Percentiles rank a stretch among this genome's conserved stretches.
phyloP scores from a whole-genome alignment of 306 rosid genomes.

The Begonia fuchsioides region DNA sequence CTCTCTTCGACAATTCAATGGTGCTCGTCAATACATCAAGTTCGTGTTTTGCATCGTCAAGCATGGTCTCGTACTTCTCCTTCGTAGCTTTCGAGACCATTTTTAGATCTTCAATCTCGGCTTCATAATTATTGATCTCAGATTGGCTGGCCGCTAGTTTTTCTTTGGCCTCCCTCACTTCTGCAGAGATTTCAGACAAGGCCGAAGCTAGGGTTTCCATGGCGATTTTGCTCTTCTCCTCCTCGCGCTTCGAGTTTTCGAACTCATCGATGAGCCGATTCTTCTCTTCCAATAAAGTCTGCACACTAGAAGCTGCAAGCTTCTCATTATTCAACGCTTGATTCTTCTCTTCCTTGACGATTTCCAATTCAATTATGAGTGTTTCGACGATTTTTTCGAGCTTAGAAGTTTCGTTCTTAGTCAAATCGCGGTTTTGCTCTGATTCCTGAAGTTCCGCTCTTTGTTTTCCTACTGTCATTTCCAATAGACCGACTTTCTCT shows the following conservation, averaged over 20 bases:
- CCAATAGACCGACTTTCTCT: slow-evolving; percentile 66
- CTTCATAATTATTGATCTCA: slow-evolving; percentile 32
- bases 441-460: slow-evolving; percentile 64
- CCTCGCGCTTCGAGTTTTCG: slow-evolving; percentile 61
- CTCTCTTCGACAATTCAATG: slow-evolving; percentile 18
- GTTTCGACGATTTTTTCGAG: slow-evolving; percentile 35
- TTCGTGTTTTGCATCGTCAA: slow-evolving; percentile 56
- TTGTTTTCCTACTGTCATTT: slow-evolving; percentile 62
- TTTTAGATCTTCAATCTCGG: slow-evolving; percentile 58
- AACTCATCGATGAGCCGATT: slow-evolving; percentile 54
- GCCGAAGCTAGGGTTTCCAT: slow-evolving; percentile 97
- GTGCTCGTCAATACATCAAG: slow-evolving; percentile 16
- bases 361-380: slow-evolving; percentile 42
- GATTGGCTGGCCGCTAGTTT: slow-evolving; percentile 33
- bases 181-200: slow-evolving; percentile 72
- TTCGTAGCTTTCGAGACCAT: slow-evolving; percentile 49
- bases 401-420: slow-evolving; percentile 48
- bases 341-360: slow-evolving; percentile 51
- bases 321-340: slow-evolving; percentile 70
- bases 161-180: slow-evolving; percentile 81
- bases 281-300: slow-evolving; percentile 69
- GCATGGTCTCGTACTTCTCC: slow-evolving; percentile 57
- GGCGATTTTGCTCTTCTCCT: slow-evolving; percentile 81
- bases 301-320: slow-evolving; percentile 66
- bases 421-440: slow-evolving; percentile 28